These are phyloP conservation scores for Megacollybia platyphylla DNA, from an alignment of 1,284 basidiomycete genomes.

Conservation along the genomic window DNA sequence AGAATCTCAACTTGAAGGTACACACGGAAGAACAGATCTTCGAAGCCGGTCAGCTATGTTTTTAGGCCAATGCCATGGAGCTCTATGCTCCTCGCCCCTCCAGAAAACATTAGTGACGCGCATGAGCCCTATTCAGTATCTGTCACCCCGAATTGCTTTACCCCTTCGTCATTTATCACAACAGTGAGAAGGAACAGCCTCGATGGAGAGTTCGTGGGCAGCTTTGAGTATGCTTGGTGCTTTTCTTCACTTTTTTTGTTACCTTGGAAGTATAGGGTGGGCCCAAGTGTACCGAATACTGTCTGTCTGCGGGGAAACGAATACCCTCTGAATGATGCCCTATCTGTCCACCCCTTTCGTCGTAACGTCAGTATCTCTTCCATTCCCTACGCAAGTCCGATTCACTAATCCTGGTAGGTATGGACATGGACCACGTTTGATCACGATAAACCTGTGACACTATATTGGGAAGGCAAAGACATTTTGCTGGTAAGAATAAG, in stretches of 20 bases:
- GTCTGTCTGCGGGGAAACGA: slow-evolving; percentile 23
- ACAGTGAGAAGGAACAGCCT: slow-evolving; percentile 17
- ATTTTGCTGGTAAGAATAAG: slow-evolving; percentile 13
- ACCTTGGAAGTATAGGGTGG: slow-evolving; percentile 13
- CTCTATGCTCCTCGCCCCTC: slow-evolving; percentile 10
- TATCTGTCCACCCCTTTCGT: slow-evolving; percentile 18
- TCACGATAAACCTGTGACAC: slow-evolving; percentile 12
- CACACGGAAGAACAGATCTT: slow-evolving; percentile 10
- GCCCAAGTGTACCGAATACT: slow-evolving; percentile 15
- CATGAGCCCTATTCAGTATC: slow-evolving; percentile 23
- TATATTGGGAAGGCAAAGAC: slow-evolving; percentile 20
- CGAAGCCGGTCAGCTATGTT: slow-evolving; percentile 19
- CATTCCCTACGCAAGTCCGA: background rate
- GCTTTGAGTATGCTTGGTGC: slow-evolving; percentile 23
- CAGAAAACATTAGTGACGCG: slow-evolving; percentile 8
- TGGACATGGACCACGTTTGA: slow-evolving; percentile 21
- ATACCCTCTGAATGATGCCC: slow-evolving; percentile 19
- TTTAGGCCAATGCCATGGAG: slow-evolving; percentile 22
- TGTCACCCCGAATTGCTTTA: slow-evolving; percentile 28
- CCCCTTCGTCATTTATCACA: slow-evolving; percentile 25
- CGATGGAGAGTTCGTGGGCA: slow-evolving; percentile 24
- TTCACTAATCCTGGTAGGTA: slow-evolving; percentile 10
- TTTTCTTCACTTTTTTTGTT: background rate
- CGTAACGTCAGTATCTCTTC: slow-evolving; percentile 15
- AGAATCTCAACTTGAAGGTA: background rate